Evolutionary conservation across 2,329 filamentous ascomycete genomes (phyloP).

Genomic region (Erysiphe pulchra): DNA sequence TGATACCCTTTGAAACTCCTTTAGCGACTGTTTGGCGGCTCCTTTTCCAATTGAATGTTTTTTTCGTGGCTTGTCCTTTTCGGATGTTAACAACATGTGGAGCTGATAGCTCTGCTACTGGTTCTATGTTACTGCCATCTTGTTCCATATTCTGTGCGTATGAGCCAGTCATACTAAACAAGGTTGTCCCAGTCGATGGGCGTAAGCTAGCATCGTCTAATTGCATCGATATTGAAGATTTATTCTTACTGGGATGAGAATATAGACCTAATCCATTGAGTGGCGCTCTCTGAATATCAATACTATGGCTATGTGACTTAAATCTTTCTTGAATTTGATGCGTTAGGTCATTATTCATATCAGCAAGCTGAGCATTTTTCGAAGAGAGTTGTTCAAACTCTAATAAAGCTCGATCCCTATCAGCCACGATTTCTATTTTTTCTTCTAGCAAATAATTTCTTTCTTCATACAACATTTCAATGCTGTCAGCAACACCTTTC

Average conservation of each 20-base stretch:
- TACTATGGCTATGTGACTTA: constrained; percentile 42
- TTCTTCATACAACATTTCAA: constrained; percentile 39
- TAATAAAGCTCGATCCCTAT: constrained; percentile 78
- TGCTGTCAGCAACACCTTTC: constrained; percentile 26
- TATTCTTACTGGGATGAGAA: constrained; percentile 23
- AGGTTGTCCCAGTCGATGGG: constrained; percentile 16
- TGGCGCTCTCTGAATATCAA: constrained; percentile 17
- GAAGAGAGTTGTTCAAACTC: constrained; percentile 88
- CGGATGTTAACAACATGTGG: constrained; percentile 91
- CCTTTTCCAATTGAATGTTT: constrained; percentile 99
- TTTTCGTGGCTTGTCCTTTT: constrained; percentile 45
- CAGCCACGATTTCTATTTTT: constrained; percentile 53
- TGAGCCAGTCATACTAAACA: constrained; percentile 8
- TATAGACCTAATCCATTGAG: constrained; percentile 40
- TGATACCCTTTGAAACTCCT: constrained; percentile 80
- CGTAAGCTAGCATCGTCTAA: constrained; percentile 15
- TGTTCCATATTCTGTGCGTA: constrained; percentile 14
- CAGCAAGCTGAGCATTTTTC: constrained; percentile 81
- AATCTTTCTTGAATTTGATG: constrained; percentile 85
- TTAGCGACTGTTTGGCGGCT: constrained; percentile 83
- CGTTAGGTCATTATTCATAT: constrained; percentile 87
- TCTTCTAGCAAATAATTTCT: constrained; percentile 67
- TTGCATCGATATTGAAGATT: constrained; percentile 14
- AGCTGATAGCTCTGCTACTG: constrained; percentile 16
- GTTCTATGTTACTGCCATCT: constrained; percentile 10